Evolutionary conservation across 148 eudicot species (phyloP), one percentile per base, ranked within the genome.

Genomic region (Pharnaceum exiguum): DNA sequence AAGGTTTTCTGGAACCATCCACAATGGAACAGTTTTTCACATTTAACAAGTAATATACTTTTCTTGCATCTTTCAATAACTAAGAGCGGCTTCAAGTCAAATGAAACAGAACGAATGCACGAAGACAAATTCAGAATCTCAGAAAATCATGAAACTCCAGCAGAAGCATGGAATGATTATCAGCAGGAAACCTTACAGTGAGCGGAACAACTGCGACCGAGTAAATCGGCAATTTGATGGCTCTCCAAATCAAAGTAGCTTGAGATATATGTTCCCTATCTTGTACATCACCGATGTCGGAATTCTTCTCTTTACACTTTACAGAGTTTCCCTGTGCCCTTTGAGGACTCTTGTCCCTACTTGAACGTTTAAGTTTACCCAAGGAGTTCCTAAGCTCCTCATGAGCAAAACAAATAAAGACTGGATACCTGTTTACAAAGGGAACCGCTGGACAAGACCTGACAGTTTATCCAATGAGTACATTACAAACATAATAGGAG

Each of bases 181-280:
- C 19, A 65, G 37, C 35, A 48, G 62, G 51, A 47, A 46, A 60
- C 61, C 90, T 83, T 69, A 93, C 98, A 25, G 94, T 85, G 46
- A 88, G 74, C 30, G 98, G 98, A 71, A 93, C 76, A 49, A 88
- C 68, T n/a, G 96, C 98, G 32, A 93, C 98, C 25, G 95, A 75
- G 70, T 88, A 93, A 32, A 93, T 88, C 16, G 96, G 98, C 60
- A 93, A 59, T 61, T 93, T 93, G 57, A 88, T 71, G 19, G 98
- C 98, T 63, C 98, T 85, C 98, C 98, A 88, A 77, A 87, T 71
- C 79, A 88, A 76, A 40, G 86, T 88, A 54, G 84, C 81, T 62
- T 59, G 73, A 68, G 96, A 76, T 57, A 93, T 52, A 26, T 74
- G 73, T 58, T 68, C 68, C 22, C 60, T 68, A 21, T 66, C 63